phyloP scores from a whole-genome alignment of 2,329 filamentous ascomycete genomes.

The Xylariaceae sp. region DNA sequence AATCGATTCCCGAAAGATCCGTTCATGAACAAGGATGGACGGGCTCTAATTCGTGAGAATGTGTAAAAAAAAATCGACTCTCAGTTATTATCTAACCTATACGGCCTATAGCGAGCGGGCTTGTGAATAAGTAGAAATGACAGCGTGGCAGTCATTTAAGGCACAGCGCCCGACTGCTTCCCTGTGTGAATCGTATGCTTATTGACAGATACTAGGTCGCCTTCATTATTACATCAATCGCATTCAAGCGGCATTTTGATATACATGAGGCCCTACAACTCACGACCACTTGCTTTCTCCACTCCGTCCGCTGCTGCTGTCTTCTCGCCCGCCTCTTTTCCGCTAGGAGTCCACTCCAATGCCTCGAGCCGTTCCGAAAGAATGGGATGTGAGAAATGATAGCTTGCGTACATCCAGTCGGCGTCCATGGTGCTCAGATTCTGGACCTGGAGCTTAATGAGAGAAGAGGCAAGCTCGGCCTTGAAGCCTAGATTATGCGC shows the following conservation, averaged over 20 bases:
- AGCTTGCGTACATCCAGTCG: conserved; percentile 96
- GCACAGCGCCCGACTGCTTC: background rate
- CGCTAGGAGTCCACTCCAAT: conserved; percentile 73
- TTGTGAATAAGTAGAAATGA: background rate
- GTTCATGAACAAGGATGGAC: no score
- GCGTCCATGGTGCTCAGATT: conserved; percentile 98
- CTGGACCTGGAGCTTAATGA: conserved; percentile 97
- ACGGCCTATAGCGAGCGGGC: no score
- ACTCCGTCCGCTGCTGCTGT: conserved; percentile 47
- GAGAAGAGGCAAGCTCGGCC: conserved; percentile 72
- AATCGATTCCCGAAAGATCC: no score
- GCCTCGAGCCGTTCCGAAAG: conserved; percentile 88
- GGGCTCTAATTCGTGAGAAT: no score
- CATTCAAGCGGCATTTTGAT: background rate
- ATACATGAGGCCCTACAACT: conserved; percentile 34
- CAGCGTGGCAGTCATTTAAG: background rate
- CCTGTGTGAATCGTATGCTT: background rate
- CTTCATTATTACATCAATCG: background rate
- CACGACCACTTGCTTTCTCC: conserved; percentile 67
- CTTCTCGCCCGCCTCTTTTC: conserved; percentile 47
- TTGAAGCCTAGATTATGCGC: conserved; percentile 80
- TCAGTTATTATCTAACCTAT: no score
- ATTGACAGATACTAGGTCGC: background rate
- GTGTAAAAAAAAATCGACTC: no score
- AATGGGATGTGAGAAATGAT: conserved; percentile 98